These are phyloP conservation scores for Trichoderma koningii DNA, from an alignment of 2,329 filamentous ascomycete genomes.

Conservation along the genomic window DNA sequence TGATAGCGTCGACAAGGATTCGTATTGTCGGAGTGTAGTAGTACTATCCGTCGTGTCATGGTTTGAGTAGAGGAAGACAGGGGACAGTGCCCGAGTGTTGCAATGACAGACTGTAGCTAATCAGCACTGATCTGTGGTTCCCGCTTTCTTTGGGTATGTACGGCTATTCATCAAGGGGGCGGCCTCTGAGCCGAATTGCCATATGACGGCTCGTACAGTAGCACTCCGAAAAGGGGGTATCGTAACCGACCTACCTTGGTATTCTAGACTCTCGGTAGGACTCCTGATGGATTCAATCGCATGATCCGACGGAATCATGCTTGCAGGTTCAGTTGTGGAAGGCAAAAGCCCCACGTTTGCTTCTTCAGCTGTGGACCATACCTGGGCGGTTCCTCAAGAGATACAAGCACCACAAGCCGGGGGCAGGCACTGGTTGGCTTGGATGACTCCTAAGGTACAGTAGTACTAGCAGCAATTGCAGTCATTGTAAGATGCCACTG, in stretches of 20 bases:
- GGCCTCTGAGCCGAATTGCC: background rate
- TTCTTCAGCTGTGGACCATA: background rate
- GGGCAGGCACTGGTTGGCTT: background rate
- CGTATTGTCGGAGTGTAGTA: background rate
- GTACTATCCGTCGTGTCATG: background rate
- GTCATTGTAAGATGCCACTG: background rate
- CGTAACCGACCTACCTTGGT: background rate
- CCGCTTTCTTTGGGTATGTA: background rate
- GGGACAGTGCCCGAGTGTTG: background rate
- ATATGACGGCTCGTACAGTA: background rate
- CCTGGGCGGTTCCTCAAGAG: conserved; percentile 12
- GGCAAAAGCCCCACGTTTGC: conserved; percentile 8
- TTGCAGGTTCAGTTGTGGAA: background rate
- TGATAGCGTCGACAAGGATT: background rate
- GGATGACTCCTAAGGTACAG: background rate
- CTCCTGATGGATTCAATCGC: background rate
- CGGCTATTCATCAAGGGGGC: background rate
- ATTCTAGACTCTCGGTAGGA: background rate
- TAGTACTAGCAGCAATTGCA: background rate
- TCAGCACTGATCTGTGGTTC: background rate
- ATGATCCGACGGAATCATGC: background rate
- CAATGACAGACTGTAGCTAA: background rate
- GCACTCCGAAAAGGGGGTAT: background rate
- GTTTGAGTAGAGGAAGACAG: conserved; percentile 7
- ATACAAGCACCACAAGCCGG: background rate